Conservation (phyloP, 306 rosid genomes). For the Quercus wislizeni region DNA sequence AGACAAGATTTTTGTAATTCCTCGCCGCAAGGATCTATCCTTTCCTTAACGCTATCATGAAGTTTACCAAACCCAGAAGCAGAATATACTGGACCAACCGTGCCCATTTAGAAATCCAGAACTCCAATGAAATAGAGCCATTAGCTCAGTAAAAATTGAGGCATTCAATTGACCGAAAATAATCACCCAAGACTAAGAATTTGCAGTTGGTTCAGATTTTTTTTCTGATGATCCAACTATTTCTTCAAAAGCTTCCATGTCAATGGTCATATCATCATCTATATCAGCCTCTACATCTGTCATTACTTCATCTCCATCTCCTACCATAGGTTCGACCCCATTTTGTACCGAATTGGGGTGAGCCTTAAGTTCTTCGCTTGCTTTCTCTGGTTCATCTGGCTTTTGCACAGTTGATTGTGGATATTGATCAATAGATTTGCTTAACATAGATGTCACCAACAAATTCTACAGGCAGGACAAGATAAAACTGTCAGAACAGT, state of each 20-base stretch:
- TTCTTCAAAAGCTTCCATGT: no score
- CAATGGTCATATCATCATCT: no score
- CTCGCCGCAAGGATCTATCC: not conserved
- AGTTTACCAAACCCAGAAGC: not conserved
- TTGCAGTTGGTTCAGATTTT: no score
- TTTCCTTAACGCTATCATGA: not conserved
- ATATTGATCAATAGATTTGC: conserved; percentile 46
- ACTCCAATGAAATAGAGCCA: not conserved
- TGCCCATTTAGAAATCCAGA: no score
- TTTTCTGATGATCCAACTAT: no score
- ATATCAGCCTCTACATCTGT: conserved; percentile 32
- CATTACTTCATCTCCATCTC: conserved; percentile 71
- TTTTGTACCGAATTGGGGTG: conserved; percentile 44
- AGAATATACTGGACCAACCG: no score
- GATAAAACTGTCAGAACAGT: not conserved
- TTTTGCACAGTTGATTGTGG: conserved; percentile 40
- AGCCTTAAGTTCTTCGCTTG: conserved; percentile 46
- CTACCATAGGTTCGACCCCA: conserved; percentile 54
- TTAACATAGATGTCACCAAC: conserved; percentile 76
- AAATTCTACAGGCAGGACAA: conserved; percentile 60
- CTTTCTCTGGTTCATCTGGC: conserved; percentile 39
- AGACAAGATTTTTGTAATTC: conserved; percentile 10
- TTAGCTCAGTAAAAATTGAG: conserved; percentile 19
- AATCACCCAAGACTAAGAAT: conserved; percentile 34
- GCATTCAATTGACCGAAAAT: conserved; percentile 5